Evolutionary conservation across 2,329 filamentous ascomycete species (phyloP).

Genomic region (Rhytidhysteron rufulum): DNA sequence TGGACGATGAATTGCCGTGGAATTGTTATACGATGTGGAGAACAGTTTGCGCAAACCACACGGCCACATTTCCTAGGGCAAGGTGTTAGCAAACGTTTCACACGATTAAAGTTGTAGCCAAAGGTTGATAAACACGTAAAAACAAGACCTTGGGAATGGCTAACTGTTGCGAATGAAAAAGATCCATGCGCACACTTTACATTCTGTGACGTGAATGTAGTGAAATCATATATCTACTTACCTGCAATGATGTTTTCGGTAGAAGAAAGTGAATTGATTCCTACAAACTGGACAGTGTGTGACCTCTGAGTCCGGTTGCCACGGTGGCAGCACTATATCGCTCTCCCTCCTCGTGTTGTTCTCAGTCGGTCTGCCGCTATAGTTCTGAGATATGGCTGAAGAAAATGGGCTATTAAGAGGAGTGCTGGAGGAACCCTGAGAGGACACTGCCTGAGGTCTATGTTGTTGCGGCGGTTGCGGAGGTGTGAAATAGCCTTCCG

Average conservation of each 20-base stretch:
- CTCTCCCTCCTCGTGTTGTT: conserved; percentile 23
- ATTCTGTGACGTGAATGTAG: no score
- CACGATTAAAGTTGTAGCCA: no score
- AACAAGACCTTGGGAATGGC: no score
- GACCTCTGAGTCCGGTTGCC: conserved; percentile 86
- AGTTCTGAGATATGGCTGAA: background rate
- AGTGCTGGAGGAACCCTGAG: background rate
- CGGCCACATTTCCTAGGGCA: conserved; percentile 74
- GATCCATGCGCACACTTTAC: no score
- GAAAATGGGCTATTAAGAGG: background rate
- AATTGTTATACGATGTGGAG: conserved; percentile 91
- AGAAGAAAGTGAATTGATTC: conserved; percentile 75
- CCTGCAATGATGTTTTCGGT: conserved; percentile 91
- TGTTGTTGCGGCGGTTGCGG: background rate
- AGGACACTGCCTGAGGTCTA: background rate
- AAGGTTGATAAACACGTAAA: no score
- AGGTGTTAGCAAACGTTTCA: conserved; percentile 3
- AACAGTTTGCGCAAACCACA: conserved; percentile 86
- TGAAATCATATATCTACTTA: no score
- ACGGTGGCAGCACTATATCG: conserved; percentile 63
- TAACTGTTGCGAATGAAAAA: no score
- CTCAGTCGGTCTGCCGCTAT: background rate
- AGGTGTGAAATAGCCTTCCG: conserved; percentile 14
- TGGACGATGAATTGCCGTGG: conserved; percentile 89
- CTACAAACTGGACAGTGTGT: conserved; percentile 80